Conservation (phyloP, 306 rosid genomes). For the Cicer yamashitae region DNA sequence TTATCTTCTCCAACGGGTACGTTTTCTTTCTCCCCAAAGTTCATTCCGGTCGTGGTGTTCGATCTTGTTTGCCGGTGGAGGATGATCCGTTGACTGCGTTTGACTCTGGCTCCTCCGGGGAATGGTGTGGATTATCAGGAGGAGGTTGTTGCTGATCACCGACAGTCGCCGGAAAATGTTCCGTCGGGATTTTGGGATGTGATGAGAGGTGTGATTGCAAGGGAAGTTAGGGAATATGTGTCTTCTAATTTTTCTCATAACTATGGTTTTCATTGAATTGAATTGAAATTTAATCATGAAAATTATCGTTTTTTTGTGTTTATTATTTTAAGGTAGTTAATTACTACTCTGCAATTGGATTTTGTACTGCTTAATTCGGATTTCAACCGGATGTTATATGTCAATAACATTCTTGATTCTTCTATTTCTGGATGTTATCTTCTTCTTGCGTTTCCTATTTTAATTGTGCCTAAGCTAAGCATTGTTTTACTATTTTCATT, state of each 20-base stretch:
- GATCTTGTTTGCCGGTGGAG: constrained; percentile 14
- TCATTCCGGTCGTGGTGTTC: not conserved
- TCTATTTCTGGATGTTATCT: constrained; percentile 11
- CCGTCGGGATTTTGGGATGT: constrained; percentile 83
- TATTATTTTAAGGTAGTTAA: not conserved
- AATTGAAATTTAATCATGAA: not conserved
- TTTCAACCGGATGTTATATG: not conserved
- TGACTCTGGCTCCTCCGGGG: constrained; percentile 96
- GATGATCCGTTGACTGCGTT: constrained; percentile 84
- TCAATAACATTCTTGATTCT: not conserved
- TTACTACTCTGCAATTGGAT: constrained; percentile 12
- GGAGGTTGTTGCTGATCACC: constrained; percentile 18
- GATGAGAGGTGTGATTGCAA: constrained; percentile 86
- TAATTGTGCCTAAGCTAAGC: not conserved
- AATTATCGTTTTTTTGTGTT: not conserved
- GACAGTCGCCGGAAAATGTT: constrained; percentile 42
- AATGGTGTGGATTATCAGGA: constrained; percentile 1
- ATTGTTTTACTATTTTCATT: not conserved
- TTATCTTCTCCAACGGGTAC: constrained; percentile 73
- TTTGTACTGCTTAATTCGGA: constrained; percentile 2
- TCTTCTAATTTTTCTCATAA: constrained; percentile 66
- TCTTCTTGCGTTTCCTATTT: not conserved
- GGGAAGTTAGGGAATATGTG: constrained; percentile 86
- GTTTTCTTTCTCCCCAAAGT: not conserved
- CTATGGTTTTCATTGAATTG: constrained; percentile 48